A percentile compares a stretch with the other conserved stretches of the same genome.
Conservation (phyloP, 2,329 filamentous ascomycete species). For the Xylaria sp. region DNA sequence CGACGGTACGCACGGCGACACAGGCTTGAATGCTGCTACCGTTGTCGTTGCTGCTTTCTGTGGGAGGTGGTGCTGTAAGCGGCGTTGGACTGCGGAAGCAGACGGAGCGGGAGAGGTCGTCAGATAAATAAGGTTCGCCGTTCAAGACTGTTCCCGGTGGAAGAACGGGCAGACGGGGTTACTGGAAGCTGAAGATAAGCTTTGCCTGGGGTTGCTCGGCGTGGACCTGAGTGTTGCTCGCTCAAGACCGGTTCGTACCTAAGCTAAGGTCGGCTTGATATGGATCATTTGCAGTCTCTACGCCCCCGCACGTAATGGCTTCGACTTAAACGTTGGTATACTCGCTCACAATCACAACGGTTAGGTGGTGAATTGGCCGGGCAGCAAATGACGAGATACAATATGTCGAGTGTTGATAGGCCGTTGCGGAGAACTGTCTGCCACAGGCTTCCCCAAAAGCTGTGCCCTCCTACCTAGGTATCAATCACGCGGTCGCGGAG, state of each 20-base stretch:
- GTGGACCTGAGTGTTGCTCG: neutral
- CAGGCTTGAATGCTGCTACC: neutral
- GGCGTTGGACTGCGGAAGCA: no score
- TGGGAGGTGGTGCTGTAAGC: neutral
- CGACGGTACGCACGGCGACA: no score
- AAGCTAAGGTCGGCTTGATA: neutral
- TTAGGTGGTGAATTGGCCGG: conserved; percentile 12
- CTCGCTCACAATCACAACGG: neutral
- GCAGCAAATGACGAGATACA: conserved; percentile 14
- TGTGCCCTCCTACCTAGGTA: conserved; percentile 1
- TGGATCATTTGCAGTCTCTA: neutral
- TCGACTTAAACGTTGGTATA: neutral
- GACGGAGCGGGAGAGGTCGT: neutral
- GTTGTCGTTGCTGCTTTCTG: no score
- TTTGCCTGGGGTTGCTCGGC: neutral
- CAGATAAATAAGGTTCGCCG: neutral
- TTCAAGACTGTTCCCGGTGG: neutral
- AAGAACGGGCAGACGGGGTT: neutral
- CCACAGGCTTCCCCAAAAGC: conserved; percentile 6
- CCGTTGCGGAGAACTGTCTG: conserved; percentile 17
- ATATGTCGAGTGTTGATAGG: conserved; percentile 21
- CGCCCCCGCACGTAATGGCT: neutral
- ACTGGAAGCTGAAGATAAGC: neutral
- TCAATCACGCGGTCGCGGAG: conserved; percentile 25
- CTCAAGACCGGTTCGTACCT: neutral